phyloP scores from a whole-genome alignment of 805 yeast genomes.

The Sporopachydermia lactativora region DNA sequence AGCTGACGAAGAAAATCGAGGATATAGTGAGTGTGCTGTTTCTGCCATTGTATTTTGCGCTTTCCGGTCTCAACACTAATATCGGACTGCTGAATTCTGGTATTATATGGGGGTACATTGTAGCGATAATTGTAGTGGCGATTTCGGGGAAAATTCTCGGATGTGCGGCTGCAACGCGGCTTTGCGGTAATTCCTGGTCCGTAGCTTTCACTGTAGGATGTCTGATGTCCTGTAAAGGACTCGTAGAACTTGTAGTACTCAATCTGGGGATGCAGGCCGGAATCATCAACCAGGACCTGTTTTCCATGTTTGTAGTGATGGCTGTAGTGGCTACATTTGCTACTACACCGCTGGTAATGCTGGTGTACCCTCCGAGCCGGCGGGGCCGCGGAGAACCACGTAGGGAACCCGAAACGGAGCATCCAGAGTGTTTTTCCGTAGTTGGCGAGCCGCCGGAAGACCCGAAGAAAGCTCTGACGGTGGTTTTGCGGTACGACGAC shows the following conservation, averaged over 20 bases:
- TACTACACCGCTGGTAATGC: constrained; percentile 63
- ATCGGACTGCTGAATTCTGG: constrained; percentile 51
- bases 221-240: constrained; percentile 81
- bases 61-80: constrained; percentile 63
- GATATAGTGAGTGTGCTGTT: constrained; percentile 59
- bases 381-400: too few species aligned
- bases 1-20: constrained; percentile 60
- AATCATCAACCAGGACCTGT: constrained; percentile 48
- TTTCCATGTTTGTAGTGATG: constrained; percentile 76
- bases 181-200: constrained; percentile 53
- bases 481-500: not conserved
- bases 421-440: too few species aligned
- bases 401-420: too few species aligned
- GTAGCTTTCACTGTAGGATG: constrained; percentile 68
- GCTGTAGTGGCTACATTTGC: constrained; percentile 63
- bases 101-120: constrained; percentile 63
- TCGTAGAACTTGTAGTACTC: constrained; percentile 70
- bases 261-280: constrained; percentile 60
- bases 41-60: constrained; percentile 67
- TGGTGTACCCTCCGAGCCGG: constrained; percentile 35
- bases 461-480: constrained; percentile 2
- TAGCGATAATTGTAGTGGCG: constrained; percentile 56
- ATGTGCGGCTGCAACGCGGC: constrained; percentile 48
- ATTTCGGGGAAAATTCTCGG: constrained; percentile 54
- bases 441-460: not conserved